Evolutionary conservation across 441 rosid species (phyloP).

Genomic region (Iberis amara): DNA sequence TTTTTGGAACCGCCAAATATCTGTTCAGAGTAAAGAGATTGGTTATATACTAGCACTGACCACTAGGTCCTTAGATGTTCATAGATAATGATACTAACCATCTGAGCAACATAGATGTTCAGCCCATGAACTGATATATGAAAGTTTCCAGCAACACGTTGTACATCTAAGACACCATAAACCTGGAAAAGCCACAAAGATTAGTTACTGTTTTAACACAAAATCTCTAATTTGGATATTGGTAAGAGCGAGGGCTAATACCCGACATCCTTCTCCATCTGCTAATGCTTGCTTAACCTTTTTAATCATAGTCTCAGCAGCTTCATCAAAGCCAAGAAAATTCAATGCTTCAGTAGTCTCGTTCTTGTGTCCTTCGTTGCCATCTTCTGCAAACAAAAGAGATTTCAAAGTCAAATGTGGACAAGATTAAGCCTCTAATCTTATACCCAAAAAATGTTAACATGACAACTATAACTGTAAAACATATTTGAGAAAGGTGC

Average conservation of each 20-base stretch:
- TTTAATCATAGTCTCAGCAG: constrained; percentile 77
- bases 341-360: constrained; percentile 39
- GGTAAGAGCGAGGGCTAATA: constrained; percentile 32
- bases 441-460: constrained; percentile 3
- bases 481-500: too few relatives aligned
- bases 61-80: too few relatives aligned
- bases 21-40: constrained; percentile 34
- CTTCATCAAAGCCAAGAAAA: constrained; percentile 64
- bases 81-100: constrained; percentile 43
- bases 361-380: constrained; percentile 59
- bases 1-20: constrained; percentile 72
- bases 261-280: constrained; percentile 95
- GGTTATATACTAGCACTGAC: background rate
- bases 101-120: constrained; percentile 88
- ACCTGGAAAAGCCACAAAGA: constrained; percentile 43
- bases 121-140: constrained; percentile 94
- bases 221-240: constrained; percentile 5
- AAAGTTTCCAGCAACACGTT: constrained; percentile 98
- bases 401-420: background rate
- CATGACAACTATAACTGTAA: constrained; percentile 11
- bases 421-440: constrained; percentile 9
- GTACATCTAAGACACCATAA: constrained; percentile 88
- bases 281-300: constrained; percentile 84
- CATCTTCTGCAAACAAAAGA: constrained; percentile 40
- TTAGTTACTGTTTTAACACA: constrained; percentile 2